Percentiles rank a stretch among this genome's conserved stretches.
Evolutionary conservation across 495 filamentous ascomycete genomes (phyloP).

Genomic region (Echria macrotheca): DNA sequence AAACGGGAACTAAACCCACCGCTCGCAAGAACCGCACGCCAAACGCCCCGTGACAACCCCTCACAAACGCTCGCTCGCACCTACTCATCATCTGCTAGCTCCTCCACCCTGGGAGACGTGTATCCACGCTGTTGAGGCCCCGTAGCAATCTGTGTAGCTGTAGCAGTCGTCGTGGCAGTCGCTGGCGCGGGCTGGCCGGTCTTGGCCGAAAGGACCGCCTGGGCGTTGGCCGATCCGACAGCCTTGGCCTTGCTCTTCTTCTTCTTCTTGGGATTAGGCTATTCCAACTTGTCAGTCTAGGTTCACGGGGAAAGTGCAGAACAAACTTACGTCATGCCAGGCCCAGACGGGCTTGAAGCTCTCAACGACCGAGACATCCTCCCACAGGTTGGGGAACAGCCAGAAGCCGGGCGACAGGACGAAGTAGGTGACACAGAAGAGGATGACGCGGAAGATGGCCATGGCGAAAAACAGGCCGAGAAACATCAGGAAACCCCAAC

Average conservation of each 20-base stretch:
- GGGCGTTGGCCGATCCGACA: conserved; percentile 35
- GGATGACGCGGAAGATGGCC: conserved; percentile 89
- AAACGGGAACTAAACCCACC: too few species aligned
- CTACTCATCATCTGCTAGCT: conserved; percentile 55
- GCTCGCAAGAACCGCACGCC: not conserved
- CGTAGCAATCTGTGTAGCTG: conserved; percentile 44
- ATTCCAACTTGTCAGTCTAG: not conserved
- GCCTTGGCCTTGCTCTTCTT: conserved; percentile 62
- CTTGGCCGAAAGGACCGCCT: conserved; percentile 37
- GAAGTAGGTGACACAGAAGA: conserved; percentile 93
- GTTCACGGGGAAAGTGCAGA: not conserved
- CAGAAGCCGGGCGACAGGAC: conserved; percentile 80
- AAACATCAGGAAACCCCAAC: conserved; percentile 87
- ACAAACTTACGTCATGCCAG: conserved; percentile 82
- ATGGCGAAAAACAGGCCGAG: conserved; percentile 95
- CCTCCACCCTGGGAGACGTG: conserved; percentile 59
- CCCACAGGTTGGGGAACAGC: conserved; percentile 97
- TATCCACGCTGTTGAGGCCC: conserved; percentile 40
- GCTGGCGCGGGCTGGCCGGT: conserved; percentile 51
- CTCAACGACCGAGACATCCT: conserved; percentile 97
- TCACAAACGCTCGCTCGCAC: not conserved
- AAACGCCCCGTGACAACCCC: conserved; percentile 1
- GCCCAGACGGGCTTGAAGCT: conserved; percentile 96
- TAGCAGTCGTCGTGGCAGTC: conserved; percentile 54
- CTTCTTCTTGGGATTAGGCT: conserved; percentile 29